Evolutionary conservation across 306 rosid genomes (phyloP), one percentile per base, ranked within the genome.

Genomic region (Cotoneaster glaucophyllus): DNA sequence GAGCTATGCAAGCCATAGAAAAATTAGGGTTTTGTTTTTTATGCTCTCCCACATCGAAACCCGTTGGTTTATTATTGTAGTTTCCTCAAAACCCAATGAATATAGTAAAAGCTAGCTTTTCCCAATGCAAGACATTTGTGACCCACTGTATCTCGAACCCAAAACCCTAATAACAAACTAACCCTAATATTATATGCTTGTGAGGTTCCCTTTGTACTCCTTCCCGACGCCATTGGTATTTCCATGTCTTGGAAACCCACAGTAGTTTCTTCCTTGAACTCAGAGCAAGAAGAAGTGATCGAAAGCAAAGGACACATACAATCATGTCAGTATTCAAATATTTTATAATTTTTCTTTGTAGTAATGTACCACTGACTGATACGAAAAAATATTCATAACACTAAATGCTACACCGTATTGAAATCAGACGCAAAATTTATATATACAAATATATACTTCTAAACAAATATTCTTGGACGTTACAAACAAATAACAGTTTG

Each of bases 161-260:
- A 80, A 48, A 70, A 59, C 80, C 54, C 69, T 74, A 80, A 80
- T 68, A 70, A 56, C 25, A 22, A 67, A 73, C 76, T 22, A 56
- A 63, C 71, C 68, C 64, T 14, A 48, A 22, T 44, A 57, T 78
- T 11, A 26, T 62, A 25, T 54, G 17, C 12, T 58, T 45, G 18
- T 22, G 15, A 28, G 48, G 39, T 37, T 18, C 12, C 19, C 9
- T 17, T 66, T 17, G n/a, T 12, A 34, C 73, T 48, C 37, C 65
- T 81, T 84, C 59, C 78, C 87, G 17, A 81, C 52, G 83, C 84
- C 45, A 17, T 77, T 34, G 8, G 3, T 75, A 21, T 34, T 50
- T 71, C 74, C 56, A 62, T 68, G 72, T 69, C 71, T 64, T 73
- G 63, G 79, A 73, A 77, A 61, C 48, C 24, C 56, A 29, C 45